Conservation (phyloP, 257 asterid species). For the Capsicum rhomboideum region DNA sequence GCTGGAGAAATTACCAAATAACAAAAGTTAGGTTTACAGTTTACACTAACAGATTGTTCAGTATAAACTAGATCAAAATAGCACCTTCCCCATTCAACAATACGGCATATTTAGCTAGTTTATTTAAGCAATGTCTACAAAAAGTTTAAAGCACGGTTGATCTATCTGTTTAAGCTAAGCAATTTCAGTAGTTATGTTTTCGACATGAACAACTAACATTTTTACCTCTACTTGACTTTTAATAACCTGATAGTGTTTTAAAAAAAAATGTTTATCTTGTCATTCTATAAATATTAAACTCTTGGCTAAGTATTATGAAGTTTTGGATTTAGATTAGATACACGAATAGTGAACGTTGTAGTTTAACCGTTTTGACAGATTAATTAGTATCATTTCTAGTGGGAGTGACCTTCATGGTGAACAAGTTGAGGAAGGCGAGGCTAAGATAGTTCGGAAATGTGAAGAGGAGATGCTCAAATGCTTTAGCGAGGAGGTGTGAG, state of each 20-base stretch:
- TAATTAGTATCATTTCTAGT: background rate
- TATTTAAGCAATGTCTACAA: no score
- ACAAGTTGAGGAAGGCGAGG: no score
- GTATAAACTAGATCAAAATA: background rate
- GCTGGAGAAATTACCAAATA: conserved; percentile 24
- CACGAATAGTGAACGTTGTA: background rate
- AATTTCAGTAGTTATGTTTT: no score
- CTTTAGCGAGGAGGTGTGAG: no score
- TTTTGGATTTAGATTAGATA: background rate
- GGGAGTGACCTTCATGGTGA: no score
- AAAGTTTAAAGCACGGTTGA: no score
- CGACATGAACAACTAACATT: no score
- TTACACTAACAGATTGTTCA: background rate
- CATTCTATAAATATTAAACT: background rate
- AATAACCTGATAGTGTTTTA: no score
- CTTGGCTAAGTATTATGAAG: background rate
- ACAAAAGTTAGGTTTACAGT: background rate
- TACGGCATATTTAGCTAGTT: background rate
- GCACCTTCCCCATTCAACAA: background rate
- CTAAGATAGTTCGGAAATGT: no score
- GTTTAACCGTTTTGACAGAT: background rate
- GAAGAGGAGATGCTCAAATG: no score
- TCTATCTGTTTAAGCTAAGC: no score
- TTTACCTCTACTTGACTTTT: no score
- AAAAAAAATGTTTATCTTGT: background rate